These are phyloP conservation scores for Amylostereum areolatum DNA, from an alignment of 1,284 basidiomycete species.

Conservation along the genomic window DNA sequence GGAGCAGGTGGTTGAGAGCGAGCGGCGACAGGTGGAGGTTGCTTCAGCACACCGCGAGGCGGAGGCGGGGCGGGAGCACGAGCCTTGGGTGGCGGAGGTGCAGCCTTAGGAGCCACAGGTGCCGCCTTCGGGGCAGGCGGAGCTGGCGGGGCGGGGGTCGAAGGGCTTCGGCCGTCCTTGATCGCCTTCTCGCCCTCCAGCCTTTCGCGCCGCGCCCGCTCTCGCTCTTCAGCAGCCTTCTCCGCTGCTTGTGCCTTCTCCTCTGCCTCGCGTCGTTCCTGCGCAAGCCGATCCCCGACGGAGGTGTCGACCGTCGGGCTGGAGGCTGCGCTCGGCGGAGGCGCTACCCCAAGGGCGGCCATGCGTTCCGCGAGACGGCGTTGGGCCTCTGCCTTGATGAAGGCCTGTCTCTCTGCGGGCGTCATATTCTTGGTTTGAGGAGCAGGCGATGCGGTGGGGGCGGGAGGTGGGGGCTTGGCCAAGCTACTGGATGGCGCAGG, in stretches of 20 bases:
- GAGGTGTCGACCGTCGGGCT: conserved; percentile 54
- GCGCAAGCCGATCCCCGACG: conserved; percentile 77
- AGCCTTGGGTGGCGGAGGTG: conserved; percentile 17
- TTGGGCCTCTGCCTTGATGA: conserved; percentile 78
- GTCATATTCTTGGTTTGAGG: conserved; percentile 72
- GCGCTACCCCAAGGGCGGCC: conserved; percentile 76
- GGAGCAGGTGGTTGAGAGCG: conserved; percentile 20
- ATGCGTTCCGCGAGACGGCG: conserved; percentile 84
- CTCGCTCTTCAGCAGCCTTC: conserved; percentile 72
- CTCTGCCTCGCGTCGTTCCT: conserved; percentile 83
- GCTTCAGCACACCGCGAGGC: conserved; percentile 25
- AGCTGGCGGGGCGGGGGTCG: conserved; percentile 27
- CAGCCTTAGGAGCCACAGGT: conserved; percentile 27
- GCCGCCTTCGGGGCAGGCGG: conserved; percentile 25
- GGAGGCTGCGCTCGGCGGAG: conserved; percentile 40
- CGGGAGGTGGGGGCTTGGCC: conserved; percentile 42
- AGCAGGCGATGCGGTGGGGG: conserved; percentile 46
- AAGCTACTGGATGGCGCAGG: conserved; percentile 33
- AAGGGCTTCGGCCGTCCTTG: conserved; percentile 36
- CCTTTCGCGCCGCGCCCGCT: conserved; percentile 61
- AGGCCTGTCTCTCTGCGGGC: conserved; percentile 78
- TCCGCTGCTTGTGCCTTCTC: conserved; percentile 73
- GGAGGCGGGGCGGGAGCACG: conserved; percentile 42
- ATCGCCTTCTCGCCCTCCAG: conserved; percentile 62
- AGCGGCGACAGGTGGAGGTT: conserved; percentile 23